phyloP scores from a whole-genome alignment of 192 early-diverging fungal species.

The Spizellomyces punctatus region DNA sequence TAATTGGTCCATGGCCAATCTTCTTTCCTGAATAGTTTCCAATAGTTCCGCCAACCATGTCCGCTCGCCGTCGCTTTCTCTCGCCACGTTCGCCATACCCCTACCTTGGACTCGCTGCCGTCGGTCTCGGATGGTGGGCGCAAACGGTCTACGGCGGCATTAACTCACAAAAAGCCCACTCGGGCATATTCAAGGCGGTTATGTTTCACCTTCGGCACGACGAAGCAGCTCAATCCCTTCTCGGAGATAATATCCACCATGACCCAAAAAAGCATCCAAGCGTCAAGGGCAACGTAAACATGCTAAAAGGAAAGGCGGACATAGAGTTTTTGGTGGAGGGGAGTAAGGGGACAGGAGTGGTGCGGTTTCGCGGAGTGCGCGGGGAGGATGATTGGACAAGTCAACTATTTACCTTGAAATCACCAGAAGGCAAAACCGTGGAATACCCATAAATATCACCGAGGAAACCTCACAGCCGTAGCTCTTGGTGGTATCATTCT shows the following conservation, averaged over 20 bases:
- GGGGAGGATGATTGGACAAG: conserved; percentile 20
- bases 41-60: neutral
- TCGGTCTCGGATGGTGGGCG: conserved; percentile 22
- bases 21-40: neutral
- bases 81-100: conserved; percentile 31
- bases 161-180: conserved; percentile 21
- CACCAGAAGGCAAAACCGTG: neutral
- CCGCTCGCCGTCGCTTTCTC: conserved; percentile 15
- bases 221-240: conserved; percentile 2
- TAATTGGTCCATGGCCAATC: neutral
- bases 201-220: conserved; percentile 34
- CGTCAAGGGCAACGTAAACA: conserved; percentile 23
- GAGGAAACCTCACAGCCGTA: no score
- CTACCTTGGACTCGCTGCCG: conserved; percentile 25
- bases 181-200: conserved; percentile 33
- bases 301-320: conserved; percentile 34
- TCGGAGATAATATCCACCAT: conserved; percentile 25
- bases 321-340: conserved; percentile 28
- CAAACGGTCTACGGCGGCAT: conserved; percentile 5
- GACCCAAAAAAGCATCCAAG: conserved; percentile 18
- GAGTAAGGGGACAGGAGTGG: conserved; percentile 3
- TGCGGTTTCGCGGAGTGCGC: conserved; percentile 20
- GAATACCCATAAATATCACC: neutral
- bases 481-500: no score
- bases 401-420: conserved; percentile 18